Conservation (phyloP, 257 asterid species). For the Nicotiana tomentosiformis region DNA sequence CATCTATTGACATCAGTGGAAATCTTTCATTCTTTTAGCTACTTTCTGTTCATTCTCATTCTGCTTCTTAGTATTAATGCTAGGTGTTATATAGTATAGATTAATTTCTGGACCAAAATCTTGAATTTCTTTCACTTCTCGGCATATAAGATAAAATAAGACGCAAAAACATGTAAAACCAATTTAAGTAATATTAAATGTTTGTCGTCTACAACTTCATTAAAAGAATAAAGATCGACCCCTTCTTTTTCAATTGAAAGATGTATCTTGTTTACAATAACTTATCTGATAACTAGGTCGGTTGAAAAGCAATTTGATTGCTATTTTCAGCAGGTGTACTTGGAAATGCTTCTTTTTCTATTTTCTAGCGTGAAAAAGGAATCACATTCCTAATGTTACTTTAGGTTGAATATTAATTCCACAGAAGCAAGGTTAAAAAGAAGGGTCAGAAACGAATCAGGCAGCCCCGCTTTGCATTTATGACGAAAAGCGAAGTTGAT, state of each 20-base stretch:
- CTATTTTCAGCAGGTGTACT: not conserved
- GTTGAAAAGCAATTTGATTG: not conserved
- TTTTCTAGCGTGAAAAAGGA: not conserved
- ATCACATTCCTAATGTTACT: not conserved
- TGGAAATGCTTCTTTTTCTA: not conserved
- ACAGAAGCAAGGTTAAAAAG: conserved; percentile 61
- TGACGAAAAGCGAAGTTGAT: conserved; percentile 83
- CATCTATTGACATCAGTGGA: not conserved
- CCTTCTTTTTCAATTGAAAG: not conserved
- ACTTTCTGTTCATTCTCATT: not conserved
- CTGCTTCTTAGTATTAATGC: not conserved
- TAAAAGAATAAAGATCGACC: not conserved
- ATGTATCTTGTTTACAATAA: not conserved
- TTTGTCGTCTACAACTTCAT: not conserved
- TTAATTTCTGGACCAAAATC: too few relatives aligned
- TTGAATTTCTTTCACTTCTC: not conserved
- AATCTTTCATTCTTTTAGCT: not conserved
- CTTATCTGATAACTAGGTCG: not conserved
- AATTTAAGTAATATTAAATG: not conserved
- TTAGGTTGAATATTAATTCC: conserved; percentile 9
- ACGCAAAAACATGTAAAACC: not conserved
- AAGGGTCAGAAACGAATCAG: conserved; percentile 61
- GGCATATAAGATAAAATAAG: not conserved
- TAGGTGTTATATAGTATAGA: not conserved
- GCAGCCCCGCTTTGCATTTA: conserved; percentile 72